Base-by-base conservation (phyloP, 768 basidiomycete species). In the Obba rivulosa region DNA sequence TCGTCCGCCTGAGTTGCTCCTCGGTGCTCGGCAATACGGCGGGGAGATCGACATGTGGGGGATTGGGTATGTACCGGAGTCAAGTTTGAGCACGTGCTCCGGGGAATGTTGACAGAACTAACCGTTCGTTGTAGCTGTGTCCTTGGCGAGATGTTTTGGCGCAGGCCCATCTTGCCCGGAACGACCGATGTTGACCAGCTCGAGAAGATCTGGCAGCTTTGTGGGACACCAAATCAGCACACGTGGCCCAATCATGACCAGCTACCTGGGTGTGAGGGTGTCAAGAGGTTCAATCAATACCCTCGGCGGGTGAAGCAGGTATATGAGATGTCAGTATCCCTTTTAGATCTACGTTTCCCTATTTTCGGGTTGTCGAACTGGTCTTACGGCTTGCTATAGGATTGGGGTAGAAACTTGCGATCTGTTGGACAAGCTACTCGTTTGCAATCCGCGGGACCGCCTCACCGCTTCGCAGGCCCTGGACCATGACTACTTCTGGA, bases 11-110 rank as follows among this genome's bases (percentile, higher is more conserved):
- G 92, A 96, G 74, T 72, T 99, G 2, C 73, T 99, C 11, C 73
- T 99, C 13, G 93, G 94, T 35, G 87, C 90, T 14, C 76, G 84
- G 40, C 80, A 88, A 52, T 98, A 99, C 57, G 92, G 92, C 8
- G 88, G 90, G 0, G 91, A 92, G 57, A 86, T 99, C 37, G 96
- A 99, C 66, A 85, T 99, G 59, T 99, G 96, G 96, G 92, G 95
- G 7, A 83, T 98, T 45, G 96, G 95, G 83, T 94, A 62, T 57
- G 82, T 72, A 22, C 20, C 45, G 4, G 23, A 14, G 14, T 34
- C 31, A 2, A 13, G 31, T 31, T 34, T 4, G n/a, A 22, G 9
- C 13, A 11, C 22, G 18, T n/a, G n/a, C 8, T 8, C 3, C 14
- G 16, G 34, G 23, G 23, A 20, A 34, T 41, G 5, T 23, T 41